Base-by-base conservation (phyloP, 306 rosid genomes). In the Vigna radiata region DNA sequence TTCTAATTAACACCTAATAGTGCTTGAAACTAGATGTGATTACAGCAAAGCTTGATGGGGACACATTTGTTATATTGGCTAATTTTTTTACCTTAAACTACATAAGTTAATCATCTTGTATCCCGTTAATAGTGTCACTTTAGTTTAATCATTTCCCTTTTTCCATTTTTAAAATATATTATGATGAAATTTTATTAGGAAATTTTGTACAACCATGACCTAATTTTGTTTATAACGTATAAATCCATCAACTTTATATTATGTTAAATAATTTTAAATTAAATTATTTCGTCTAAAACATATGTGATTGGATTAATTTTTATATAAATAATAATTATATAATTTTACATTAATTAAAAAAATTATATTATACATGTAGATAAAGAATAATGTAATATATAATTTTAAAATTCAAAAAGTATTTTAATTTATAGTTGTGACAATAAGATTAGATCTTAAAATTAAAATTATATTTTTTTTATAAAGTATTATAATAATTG, bases 1-100 rank as follows among this genome's bases (percentile, higher is more conserved):
- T 27, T 29, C 0, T 60, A 29, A 29, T 60, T 60, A 29, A 15
- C 13, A 29, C 66, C 67, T 15, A 60, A 13, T 8, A 15, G 66
- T 29, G 17, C 37, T 33, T 16, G 52, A 52, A 75, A 27, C 50
- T 12, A 44, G 16, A 37, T 2, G 81, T 68, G 73, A 69, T 82
- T 64, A 61, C 79, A 64, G 56, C 85, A 71, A 71, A 77, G 74
- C 75, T 72, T 54, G 78, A 82, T 36, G 71, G 73, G 47, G 75
- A 82, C 75, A 72, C 23, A 54, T 63, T 77, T 46, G 62, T 82
- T 44, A 50, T 23, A 33, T 29, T 41, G 37, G 60, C 13, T 44
- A 14, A 10, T 18, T 43, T 69, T 25, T 61, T 49, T 49, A 52
- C 17, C 7, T 50, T 37, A 50, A 39, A 36, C 16, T 39, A 13